These are phyloP conservation scores for Diaporthe vaccinii DNA, from an alignment of 2,329 filamentous ascomycete genomes.

Conservation along the genomic window DNA sequence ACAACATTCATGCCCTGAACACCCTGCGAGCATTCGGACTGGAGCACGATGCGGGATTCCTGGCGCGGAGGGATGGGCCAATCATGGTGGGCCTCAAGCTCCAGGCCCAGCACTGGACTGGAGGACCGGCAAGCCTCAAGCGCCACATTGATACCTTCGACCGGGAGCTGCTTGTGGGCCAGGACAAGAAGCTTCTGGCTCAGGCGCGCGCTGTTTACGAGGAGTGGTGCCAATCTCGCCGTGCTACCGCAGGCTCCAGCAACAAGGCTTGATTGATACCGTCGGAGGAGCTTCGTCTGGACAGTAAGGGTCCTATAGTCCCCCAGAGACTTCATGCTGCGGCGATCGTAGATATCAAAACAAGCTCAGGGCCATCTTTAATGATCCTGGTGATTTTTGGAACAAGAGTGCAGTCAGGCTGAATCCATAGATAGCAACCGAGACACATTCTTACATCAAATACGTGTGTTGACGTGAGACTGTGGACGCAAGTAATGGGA, in stretches of 20 bases:
- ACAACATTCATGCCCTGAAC: not conserved
- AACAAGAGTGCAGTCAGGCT: not conserved
- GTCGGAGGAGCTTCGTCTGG: not conserved
- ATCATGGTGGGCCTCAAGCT: not conserved
- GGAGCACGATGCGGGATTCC: not conserved
- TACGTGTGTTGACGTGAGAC: not conserved
- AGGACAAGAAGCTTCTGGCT: not conserved
- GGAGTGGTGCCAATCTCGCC: not conserved
- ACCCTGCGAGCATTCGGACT: not conserved
- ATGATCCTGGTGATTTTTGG: not conserved
- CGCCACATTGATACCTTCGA: not conserved
- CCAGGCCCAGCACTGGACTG: not conserved
- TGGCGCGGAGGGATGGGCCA: not conserved
- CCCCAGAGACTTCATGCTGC: not conserved
- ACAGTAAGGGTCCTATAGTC: too few species aligned
- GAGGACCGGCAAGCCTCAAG: not conserved
- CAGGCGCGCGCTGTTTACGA: not conserved
- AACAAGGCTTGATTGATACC: not conserved
- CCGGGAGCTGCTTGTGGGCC: not conserved
- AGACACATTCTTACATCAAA: not conserved
- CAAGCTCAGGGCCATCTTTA: not conserved
- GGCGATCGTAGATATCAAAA: not conserved
- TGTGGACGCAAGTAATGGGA: not conserved
- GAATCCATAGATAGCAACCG: not conserved
- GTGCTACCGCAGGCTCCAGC: fast-evolving